Base-by-base conservation (phyloP, 208 protist genomes). In the Angomonas desouzai region DNA sequence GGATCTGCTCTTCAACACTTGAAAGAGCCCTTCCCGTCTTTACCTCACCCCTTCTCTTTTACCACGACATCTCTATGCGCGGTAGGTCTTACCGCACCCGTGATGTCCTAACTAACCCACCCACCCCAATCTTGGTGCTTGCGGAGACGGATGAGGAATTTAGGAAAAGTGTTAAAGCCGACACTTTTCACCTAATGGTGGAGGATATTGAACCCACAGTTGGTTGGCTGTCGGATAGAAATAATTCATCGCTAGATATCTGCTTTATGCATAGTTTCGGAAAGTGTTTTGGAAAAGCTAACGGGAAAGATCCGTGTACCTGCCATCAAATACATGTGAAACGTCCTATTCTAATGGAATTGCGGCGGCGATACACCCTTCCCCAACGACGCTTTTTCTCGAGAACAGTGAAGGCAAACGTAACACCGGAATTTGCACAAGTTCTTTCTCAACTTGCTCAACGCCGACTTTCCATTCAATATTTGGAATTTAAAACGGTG, bases 251-350 rank as follows among this genome's bases (percentile, higher is more conserved):
- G 32, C 63, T 85, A 10, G 75, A 81, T 38, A 85, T 85, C 32
- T 85, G 79, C 63, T 85, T 85, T 58, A 85, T 85, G 79, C 79
- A 85, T 71, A 85, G 79, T 63, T 85, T 85, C 33, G 74, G 74
- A 23, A 85, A 85, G 40, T 85, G 79, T 48, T 73, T 69, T 43
- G 79, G 79, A 38, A 80, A 78, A 48, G 62, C 68, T n/a, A 67
- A 61, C 49, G 67, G 80, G 36, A 77, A 74, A 32, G 68, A 85
- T 53, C 66, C 79, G 1, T 34, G 67, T 11, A 85, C 79, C 11
- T 85, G 79, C 59, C 79, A 85, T 48, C 79, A 85, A 45, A 78
- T 85, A 30, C 79, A 85, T 55, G 62, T 85, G 11, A 77, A 74
- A 51, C 70, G 64, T 7, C 57, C 64, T 25, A 64, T 76, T 7